Evolutionary conservation across 2,329 filamentous ascomycete genomes (phyloP).

Genomic region (Graphilbum fragrans): DNA sequence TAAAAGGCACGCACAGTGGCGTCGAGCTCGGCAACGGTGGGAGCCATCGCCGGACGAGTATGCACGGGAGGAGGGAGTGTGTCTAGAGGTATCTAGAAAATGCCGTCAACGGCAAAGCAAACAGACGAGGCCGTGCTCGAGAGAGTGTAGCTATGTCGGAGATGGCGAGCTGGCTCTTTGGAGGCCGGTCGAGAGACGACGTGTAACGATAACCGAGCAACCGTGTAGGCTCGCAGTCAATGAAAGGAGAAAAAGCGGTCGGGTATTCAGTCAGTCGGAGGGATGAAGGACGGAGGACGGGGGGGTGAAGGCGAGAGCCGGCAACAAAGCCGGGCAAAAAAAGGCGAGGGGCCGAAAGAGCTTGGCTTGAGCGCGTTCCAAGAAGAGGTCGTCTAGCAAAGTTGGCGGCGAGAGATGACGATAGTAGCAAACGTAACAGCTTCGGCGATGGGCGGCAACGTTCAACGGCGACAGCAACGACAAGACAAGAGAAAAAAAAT

Average conservation of each 20-base stretch:
- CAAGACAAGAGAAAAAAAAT: background rate
- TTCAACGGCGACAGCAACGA: background rate
- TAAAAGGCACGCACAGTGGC: conserved; percentile 93
- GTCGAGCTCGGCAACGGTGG: conserved; percentile 88
- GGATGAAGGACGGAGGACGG: no score
- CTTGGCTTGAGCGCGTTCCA: no score
- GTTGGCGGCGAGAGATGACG: no score
- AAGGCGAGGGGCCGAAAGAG: no score
- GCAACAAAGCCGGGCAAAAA: no score
- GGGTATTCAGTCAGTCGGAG: no score
- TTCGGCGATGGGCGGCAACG: no score
- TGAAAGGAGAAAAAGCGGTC: background rate
- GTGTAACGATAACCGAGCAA: background rate
- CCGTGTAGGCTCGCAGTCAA: background rate
- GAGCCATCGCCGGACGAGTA: conserved; percentile 37
- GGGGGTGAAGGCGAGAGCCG: no score
- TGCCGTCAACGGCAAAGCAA: background rate
- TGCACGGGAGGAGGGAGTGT: background rate
- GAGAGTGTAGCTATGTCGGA: background rate
- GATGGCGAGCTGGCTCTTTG: no score
- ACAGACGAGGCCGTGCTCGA: background rate
- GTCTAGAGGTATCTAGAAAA: background rate
- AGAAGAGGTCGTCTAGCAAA: no score
- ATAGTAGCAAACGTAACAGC: no score
- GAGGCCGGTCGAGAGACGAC: background rate